A percentile compares a stretch with the other conserved stretches of the same genome.
These are phyloP conservation scores for Aspergillus texensis DNA, from an alignment of 2,329 filamentous ascomycete genomes.

Conservation along the genomic window DNA sequence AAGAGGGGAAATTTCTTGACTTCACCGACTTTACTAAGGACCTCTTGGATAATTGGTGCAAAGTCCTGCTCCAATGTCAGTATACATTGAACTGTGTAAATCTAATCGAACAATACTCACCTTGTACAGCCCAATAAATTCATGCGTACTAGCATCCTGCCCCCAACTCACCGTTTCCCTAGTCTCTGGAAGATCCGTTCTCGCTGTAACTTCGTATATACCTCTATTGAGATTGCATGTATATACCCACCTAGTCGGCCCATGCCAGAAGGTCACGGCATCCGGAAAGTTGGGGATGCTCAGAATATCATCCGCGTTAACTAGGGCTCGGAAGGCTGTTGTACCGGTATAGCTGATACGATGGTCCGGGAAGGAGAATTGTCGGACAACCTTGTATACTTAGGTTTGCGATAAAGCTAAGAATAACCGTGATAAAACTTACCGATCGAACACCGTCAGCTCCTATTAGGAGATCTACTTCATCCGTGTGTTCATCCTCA, in stretches of 20 bases:
- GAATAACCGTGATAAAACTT: background rate
- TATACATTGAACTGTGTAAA: accelerated
- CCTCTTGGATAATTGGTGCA: constrained; percentile 2
- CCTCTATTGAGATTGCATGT: constrained; percentile 17
- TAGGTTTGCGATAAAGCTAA: accelerated
- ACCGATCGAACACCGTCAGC: constrained; percentile 20
- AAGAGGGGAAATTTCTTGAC: constrained; percentile 18
- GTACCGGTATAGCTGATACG: constrained; percentile 14
- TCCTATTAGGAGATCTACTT: constrained; percentile 16
- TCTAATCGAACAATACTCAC: background rate
- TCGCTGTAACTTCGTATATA: constrained; percentile 14
- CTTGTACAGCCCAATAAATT: constrained; percentile 13
- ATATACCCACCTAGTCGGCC: constrained; percentile 15
- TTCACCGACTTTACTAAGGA: constrained; percentile 11
- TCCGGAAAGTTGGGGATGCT: constrained; percentile 13
- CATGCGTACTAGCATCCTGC: constrained; percentile 11
- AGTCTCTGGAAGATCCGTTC: constrained; percentile 8
- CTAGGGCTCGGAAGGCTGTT: constrained; percentile 16
- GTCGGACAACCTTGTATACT: constrained; percentile 9
- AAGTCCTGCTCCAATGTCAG: constrained; percentile 8
- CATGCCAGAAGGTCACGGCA: constrained; percentile 20
- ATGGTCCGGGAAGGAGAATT: constrained; percentile 16
- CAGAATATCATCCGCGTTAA: constrained; percentile 10
- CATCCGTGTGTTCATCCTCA: constrained; percentile 7
- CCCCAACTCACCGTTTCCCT: constrained; percentile 16